phyloP scores from a whole-genome alignment of 2,329 filamentous ascomycete species.

The Nothophaeocryptopus gaeumannii region DNA sequence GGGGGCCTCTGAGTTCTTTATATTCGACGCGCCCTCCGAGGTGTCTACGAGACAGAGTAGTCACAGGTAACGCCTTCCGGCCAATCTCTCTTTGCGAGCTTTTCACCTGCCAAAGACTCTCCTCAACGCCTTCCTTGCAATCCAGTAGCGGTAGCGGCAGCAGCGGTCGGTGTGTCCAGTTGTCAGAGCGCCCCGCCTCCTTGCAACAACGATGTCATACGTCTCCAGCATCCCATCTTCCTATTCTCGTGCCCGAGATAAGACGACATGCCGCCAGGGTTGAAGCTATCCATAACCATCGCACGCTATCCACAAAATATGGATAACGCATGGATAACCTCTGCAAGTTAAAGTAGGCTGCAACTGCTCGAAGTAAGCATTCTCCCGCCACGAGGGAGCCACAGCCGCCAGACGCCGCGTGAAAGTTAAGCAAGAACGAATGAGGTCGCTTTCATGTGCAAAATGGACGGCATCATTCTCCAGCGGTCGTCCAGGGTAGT shows the following conservation, averaged over 20 bases:
- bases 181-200: slow-evolving; percentile 17
- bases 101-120: slow-evolving; percentile 2
- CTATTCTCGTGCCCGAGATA: slow-evolving; percentile 17
- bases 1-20: slow-evolving; percentile 9
- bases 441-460: neutral
- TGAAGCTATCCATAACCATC: neutral
- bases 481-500: slow-evolving; percentile 1
- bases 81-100: slow-evolving; percentile 5
- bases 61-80: neutral
- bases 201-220: slow-evolving; percentile 25
- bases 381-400: no score
- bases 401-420: no score
- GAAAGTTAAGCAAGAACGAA: no score
- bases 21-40: slow-evolving; percentile 8
- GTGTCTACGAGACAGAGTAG: slow-evolving; percentile 7
- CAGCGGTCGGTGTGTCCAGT: slow-evolving; percentile 1
- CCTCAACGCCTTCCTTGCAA: slow-evolving; percentile 9
- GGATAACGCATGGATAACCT: no score
- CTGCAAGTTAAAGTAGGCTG: no score
- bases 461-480: neutral
- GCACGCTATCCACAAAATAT: neutral
- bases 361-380: no score
- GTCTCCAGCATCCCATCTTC: slow-evolving; percentile 17
- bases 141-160: neutral
- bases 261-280: slow-evolving; percentile 13